Conservation (phyloP, 352 stramenopile genomes). For the Phytophthora foliorum region DNA sequence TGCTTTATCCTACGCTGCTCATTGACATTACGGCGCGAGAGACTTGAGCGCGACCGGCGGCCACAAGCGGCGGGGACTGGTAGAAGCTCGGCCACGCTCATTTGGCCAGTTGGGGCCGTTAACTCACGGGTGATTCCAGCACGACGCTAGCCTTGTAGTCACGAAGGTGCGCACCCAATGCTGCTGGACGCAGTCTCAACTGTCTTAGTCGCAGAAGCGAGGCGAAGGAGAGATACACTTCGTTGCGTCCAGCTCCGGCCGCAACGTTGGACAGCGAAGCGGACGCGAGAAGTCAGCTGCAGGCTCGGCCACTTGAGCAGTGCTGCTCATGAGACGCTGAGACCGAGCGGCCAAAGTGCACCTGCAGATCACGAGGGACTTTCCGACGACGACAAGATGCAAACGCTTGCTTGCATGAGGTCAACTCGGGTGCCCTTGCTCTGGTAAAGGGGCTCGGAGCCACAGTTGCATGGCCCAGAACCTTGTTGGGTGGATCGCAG, state of each 20-base stretch:
- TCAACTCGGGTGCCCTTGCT: slow-evolving; percentile 25
- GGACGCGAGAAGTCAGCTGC: slow-evolving; percentile 10
- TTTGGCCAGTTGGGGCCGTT: slow-evolving; percentile 9
- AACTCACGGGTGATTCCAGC: slow-evolving; percentile 33
- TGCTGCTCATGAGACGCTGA: slow-evolving; percentile 3
- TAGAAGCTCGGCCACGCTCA: slow-evolving; percentile 17
- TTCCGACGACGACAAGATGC: slow-evolving; percentile 15
- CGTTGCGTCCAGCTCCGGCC: slow-evolving; percentile 15
- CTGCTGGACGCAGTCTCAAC: too few relatives aligned
- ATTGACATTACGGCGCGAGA: slow-evolving; percentile 12
- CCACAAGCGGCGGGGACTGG: neutral
- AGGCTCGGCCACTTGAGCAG: neutral
- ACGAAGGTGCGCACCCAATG: slow-evolving; percentile 33
- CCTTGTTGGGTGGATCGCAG: slow-evolving; percentile 28
- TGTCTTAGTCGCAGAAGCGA: slow-evolving; percentile 41
- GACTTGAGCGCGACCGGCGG: neutral
- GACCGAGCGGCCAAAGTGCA: slow-evolving; percentile 4
- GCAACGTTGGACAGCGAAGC: slow-evolving; percentile 9
- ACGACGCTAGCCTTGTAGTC: slow-evolving; percentile 33
- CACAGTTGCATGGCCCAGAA: slow-evolving; percentile 10
- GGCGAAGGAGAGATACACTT: neutral
- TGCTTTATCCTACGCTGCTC: neutral
- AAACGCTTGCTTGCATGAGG: slow-evolving; percentile 26
- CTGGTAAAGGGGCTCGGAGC: slow-evolving; percentile 21
- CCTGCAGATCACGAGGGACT: slow-evolving; percentile 22